Evolutionary conservation across 1,284 basidiomycete species (phyloP).

Genomic region (Rhodotorula sp.): DNA sequence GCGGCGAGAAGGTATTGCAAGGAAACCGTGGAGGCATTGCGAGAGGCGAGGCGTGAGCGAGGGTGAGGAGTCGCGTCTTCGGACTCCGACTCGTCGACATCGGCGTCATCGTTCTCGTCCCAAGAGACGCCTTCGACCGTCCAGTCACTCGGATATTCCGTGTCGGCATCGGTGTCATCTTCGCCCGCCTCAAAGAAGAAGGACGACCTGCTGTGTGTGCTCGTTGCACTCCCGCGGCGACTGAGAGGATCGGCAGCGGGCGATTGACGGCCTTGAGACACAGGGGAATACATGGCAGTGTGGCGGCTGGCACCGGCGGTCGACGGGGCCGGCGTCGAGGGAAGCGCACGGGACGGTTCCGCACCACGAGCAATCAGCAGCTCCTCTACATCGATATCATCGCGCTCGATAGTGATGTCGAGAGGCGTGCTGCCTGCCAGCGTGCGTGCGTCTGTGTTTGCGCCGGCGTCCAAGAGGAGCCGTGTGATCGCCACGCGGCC

Average conservation of each 20-base stretch:
- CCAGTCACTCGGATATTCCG: conserved; percentile 17
- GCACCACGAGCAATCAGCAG: conserved; percentile 12
- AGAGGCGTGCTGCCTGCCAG: conserved; percentile 72
- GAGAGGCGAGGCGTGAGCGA: conserved; percentile 17
- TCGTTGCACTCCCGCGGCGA: background rate
- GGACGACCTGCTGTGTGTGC: background rate
- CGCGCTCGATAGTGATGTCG: conserved; percentile 67
- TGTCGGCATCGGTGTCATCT: background rate
- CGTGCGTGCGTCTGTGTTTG: conserved; percentile 72
- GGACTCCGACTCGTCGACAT: background rate
- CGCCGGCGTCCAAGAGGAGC: conserved; percentile 72
- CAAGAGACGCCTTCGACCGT: conserved; percentile 1
- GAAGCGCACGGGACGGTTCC: background rate
- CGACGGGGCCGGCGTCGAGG: background rate
- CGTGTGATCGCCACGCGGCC: conserved; percentile 65
- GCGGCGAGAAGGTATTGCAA: conserved; percentile 35
- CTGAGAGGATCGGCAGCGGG: background rate
- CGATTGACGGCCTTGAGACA: background rate
- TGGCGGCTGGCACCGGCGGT: background rate
- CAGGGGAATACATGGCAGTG: too few species aligned
- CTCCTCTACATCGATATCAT: conserved; percentile 53
- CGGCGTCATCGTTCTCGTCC: conserved; percentile 1
- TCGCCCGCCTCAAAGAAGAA: conserved; percentile 1
- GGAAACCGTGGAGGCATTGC: conserved; percentile 34
- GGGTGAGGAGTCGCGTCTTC: background rate